Conservation (phyloP, 2,329 filamentous ascomycete genomes). For the Pseudogymnoascus sp. region DNA sequence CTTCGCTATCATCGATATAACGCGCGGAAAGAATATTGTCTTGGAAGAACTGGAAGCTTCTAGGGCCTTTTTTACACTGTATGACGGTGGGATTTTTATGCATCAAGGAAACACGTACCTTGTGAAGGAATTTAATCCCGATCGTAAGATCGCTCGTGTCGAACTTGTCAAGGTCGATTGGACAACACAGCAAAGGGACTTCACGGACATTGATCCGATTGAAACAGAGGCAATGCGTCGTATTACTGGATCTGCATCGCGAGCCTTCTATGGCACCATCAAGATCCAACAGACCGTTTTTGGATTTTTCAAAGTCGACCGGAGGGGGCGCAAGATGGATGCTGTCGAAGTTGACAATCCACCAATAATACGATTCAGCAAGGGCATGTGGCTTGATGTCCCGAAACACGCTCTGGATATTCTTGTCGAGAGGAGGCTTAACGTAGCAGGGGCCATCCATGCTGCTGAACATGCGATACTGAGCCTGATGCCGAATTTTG, state of each 20-base stretch:
- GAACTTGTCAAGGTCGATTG: constrained; percentile 87
- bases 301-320: constrained; percentile 96
- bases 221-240: constrained; percentile 82
- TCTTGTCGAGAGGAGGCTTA: constrained; percentile 62
- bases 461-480: constrained; percentile 90
- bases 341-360: constrained; percentile 91
- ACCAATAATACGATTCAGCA: constrained; percentile 74
- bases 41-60: constrained; percentile 95
- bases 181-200: constrained; percentile 90
- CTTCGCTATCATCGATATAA: constrained; percentile 87
- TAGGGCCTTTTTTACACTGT: constrained; percentile 90
- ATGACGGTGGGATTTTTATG: constrained; percentile 93
- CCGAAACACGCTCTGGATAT: constrained; percentile 74
- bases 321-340: constrained; percentile 75
- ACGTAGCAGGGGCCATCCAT: constrained; percentile 85
- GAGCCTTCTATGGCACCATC: constrained; percentile 80
- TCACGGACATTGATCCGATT: constrained; percentile 85
- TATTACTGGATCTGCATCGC: constrained; percentile 54
- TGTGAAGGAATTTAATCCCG: constrained; percentile 79
- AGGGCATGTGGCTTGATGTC: constrained; percentile 94
- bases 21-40: constrained; percentile 72
- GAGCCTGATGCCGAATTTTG: constrained; percentile 80
- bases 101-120: constrained; percentile 94
- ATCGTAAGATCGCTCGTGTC: constrained; percentile 76
- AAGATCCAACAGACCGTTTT: constrained; percentile 84